Evolutionary conservation across 345 rosid genomes (phyloP), one percentile per base, ranked within the genome.

Genomic region (Noccaea bulbosa): DNA sequence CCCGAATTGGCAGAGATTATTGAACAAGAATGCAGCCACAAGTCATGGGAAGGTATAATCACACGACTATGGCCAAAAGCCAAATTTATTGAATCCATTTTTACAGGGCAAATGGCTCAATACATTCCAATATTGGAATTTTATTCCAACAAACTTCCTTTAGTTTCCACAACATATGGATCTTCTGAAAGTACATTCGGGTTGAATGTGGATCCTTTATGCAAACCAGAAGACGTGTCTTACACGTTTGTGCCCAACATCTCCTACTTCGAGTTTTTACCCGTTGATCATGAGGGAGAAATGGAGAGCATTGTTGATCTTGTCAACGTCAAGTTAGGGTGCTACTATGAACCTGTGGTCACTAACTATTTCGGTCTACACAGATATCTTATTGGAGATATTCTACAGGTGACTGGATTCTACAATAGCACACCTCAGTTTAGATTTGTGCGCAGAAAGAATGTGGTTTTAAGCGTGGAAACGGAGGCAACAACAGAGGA

Each of bases 221-320:
- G 86, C 75, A 69, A 79, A 16, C 91, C 86, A 33, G 64, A 67
- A 37, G 88, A 87, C 43, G 91, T 86, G 27, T 79, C 91, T 4
- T 90, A 87, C 74, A 87, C 89, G 34, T 81, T 80, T 61, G 60
- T 79, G 16, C 89, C 93, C 0, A 83, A 83, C 58, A 73, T 86
- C 80, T 87, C 88, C 65, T 87, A 79, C 70, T 86, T 86, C 15
- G 96, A 90, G 79, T 86, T 87, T 70, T 39, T 89, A 35, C 85
- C 80, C 0, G 78, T 83, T 38, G 70, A 44, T 17, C 17, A 50
- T 52, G 71, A 77, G 10, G 74, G 63, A 27, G 73, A 56, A 4
- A 39, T 37, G 14, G 1, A 35, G 0, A 62, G 57, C 43, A 63
- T 72, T 57, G 83, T 87, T 51, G 86, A 86, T 72, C 89, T 86